These are phyloP conservation scores for Gyromitra esculenta DNA, from an alignment of 2,329 filamentous ascomycete genomes.

Conservation along the genomic window DNA sequence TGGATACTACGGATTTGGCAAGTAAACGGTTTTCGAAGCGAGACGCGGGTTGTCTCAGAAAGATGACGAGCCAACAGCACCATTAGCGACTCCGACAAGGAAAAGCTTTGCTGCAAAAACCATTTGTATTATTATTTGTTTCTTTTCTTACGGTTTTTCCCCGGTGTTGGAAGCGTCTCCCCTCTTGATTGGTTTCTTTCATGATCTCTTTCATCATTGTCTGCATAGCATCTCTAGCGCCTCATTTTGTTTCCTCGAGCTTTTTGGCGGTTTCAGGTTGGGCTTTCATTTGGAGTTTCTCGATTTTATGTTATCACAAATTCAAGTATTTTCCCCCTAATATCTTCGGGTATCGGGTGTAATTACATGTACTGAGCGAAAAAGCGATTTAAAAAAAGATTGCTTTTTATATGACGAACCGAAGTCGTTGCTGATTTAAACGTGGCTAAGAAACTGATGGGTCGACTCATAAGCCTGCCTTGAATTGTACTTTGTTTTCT, in stretches of 20 bases:
- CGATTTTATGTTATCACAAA: constrained; percentile 6
- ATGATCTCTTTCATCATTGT: constrained; percentile 14
- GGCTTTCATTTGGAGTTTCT: constrained; percentile 38
- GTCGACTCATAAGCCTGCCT: neutral
- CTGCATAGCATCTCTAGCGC: constrained; percentile 42
- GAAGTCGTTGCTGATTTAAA: neutral
- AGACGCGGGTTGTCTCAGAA: constrained; percentile 8
- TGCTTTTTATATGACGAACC: neutral
- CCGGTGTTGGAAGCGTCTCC: constrained; percentile 38
- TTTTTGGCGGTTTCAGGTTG: constrained; percentile 39
- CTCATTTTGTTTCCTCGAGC: constrained; percentile 18
- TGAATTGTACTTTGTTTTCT: constrained; percentile 1
- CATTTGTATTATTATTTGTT: constrained; percentile 35
- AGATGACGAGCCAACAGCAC: neutral
- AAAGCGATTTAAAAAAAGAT: constrained; percentile 23
- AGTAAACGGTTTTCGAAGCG: constrained; percentile 42
- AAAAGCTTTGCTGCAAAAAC: constrained; percentile 24
- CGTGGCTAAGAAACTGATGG: neutral
- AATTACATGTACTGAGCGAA: constrained; percentile 10
- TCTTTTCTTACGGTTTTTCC: constrained; percentile 29
- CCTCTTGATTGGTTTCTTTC: constrained; percentile 19
- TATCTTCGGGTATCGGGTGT: neutral
- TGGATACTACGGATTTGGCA: constrained; percentile 68
- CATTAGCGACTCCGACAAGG: neutral
- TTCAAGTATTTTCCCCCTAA: constrained; percentile 5